Conservation (phyloP, 2,329 filamentous ascomycete genomes). For the Colletotrichum sojae region DNA sequence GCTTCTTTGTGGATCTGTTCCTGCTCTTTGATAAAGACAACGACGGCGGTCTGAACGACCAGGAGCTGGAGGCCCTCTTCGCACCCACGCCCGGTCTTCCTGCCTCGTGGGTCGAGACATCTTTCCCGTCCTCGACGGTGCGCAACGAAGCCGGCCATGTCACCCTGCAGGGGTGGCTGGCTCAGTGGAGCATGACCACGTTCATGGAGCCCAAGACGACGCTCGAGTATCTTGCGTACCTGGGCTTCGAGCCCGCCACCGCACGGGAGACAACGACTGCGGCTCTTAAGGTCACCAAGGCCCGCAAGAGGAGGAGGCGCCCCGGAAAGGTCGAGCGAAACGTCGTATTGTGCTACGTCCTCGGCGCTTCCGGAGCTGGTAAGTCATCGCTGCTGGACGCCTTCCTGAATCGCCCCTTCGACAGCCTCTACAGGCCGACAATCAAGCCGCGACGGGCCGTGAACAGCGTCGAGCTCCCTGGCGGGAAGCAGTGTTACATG, state of each 20-base stretch:
- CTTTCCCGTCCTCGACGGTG: conserved; percentile 93
- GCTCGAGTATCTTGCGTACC: conserved; percentile 93
- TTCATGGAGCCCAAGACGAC: conserved; percentile 97
- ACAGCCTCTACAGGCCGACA: conserved; percentile 87
- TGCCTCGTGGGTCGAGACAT: conserved; percentile 86
- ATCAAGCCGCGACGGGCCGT: conserved; percentile 95
- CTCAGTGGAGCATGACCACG: conserved; percentile 99
- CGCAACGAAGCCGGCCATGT: conserved; percentile 96
- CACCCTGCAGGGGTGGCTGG: conserved; percentile 96
- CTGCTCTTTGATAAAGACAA: conserved; percentile 97
- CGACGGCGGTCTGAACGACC: conserved; percentile 90
- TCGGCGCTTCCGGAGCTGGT: conserved; percentile 87
- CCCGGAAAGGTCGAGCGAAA: conserved; percentile 92
- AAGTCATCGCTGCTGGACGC: conserved; percentile 93
- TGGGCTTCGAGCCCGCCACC: conserved; percentile 90
- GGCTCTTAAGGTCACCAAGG: conserved; percentile 92
- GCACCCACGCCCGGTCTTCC: conserved; percentile 93
- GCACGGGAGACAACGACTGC: conserved; percentile 83
- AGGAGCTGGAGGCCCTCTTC: conserved; percentile 88
- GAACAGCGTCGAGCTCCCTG: conserved; percentile 95
- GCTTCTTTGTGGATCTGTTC: conserved; percentile 98
- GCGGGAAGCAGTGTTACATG: conserved; percentile 96
- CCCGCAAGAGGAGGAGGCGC: conserved; percentile 85
- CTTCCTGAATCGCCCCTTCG: conserved; percentile 91
- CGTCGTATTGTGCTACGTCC: conserved; percentile 92